phyloP scores from a whole-genome alignment of 257 asterid genomes.

The Jacaranda copaia region DNA sequence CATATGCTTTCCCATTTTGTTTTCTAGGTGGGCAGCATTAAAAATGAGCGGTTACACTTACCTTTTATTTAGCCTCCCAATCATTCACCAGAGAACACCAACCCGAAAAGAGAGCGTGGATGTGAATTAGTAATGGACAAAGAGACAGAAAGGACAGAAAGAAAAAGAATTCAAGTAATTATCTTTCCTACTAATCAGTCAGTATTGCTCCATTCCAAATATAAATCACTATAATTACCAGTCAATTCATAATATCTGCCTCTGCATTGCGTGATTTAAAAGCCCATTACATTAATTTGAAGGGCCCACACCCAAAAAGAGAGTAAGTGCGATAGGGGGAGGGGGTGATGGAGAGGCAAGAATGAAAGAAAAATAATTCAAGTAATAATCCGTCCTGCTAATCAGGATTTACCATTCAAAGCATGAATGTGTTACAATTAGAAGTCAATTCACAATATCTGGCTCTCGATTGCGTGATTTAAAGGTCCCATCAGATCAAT shows the following conservation, averaged over 20 bases:
- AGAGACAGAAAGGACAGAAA: slow-evolving; percentile 8
- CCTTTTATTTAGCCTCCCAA: slow-evolving; percentile 9
- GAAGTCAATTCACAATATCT: slow-evolving; percentile 20
- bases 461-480: slow-evolving; percentile 20
- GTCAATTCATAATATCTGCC: slow-evolving; percentile 25
- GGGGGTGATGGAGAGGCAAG: no score
- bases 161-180: not conserved
- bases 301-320: slow-evolving; percentile 13
- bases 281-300: slow-evolving; percentile 24
- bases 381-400: not conserved
- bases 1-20: slow-evolving; percentile 2
- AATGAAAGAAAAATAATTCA: not conserved
- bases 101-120: slow-evolving; percentile 6
- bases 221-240: slow-evolving; percentile 13
- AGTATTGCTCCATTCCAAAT: slow-evolving; percentile 14
- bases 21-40: slow-evolving; percentile 24
- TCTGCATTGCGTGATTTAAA: slow-evolving; percentile 18
- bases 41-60: slow-evolving; percentile 8
- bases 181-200: not conserved
- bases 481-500: not conserved
- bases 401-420: slow-evolving; percentile 18
- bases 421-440: slow-evolving; percentile 18
- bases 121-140: slow-evolving; percentile 17
- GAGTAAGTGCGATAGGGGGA: not conserved
- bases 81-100: slow-evolving; percentile 19